phyloP scores from a whole-genome alignment of 208 protist species.

The Trypanosoma cruzi region DNA sequence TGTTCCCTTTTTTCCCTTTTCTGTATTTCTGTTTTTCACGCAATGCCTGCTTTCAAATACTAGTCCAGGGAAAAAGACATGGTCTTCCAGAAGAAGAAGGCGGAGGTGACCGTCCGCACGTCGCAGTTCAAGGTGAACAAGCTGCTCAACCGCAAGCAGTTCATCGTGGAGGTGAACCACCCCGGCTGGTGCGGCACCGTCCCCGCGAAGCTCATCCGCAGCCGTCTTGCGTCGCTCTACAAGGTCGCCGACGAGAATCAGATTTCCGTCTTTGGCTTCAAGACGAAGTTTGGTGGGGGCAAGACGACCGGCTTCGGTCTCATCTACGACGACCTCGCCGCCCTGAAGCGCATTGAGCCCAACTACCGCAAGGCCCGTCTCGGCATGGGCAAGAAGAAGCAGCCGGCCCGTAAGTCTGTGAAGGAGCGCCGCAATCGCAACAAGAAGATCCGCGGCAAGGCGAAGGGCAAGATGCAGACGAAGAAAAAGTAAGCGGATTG shows the following conservation, averaged over 20 bases:
- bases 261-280: conserved; percentile 98
- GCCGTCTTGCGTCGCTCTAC: conserved; percentile 97
- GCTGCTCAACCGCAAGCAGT: conserved; percentile 99
- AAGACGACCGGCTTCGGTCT: conserved; percentile 98
- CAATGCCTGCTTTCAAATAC: conserved; percentile 1
- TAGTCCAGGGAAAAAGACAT: conserved; percentile 65
- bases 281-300: conserved; percentile 99
- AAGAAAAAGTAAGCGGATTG: conserved; percentile 91
- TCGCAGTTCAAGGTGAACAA: conserved; percentile 99
- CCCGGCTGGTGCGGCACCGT: conserved; percentile 92
- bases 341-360: conserved; percentile 97
- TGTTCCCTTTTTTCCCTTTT: conserved; percentile 15
- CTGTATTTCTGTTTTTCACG: too few species aligned
- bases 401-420: conserved; percentile 96
- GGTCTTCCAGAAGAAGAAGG: conserved; percentile 94
- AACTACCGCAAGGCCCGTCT: conserved; percentile 97
- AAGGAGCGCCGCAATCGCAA: conserved; percentile 99
- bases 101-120: conserved; percentile 92
- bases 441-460: conserved; percentile 98
- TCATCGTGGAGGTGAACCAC: conserved; percentile 95
- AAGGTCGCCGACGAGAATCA: conserved; percentile 96
- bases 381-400: conserved; percentile 90
- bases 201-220: conserved; percentile 93
- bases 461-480: conserved; percentile 93
- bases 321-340: conserved; percentile 98